Evolutionary conservation across 192 early-diverging fungal species (phyloP), one percentile per base, ranked within the genome.

Genomic region (Rhizoclosmatium sp.): DNA sequence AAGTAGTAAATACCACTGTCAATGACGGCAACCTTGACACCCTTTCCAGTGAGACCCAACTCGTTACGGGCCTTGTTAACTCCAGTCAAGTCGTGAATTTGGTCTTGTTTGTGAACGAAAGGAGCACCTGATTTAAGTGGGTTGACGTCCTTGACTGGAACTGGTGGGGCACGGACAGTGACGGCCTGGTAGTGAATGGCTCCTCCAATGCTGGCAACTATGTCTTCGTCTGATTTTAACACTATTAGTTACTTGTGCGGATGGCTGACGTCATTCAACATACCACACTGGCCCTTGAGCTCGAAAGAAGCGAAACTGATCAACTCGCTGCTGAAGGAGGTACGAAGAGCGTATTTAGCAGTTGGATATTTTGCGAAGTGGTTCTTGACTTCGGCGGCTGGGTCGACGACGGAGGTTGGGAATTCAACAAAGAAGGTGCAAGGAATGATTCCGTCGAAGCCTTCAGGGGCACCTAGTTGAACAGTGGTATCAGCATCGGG

Each of bases 1-100:
- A 70, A 78, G 78, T 83, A 89, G 80, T 85, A 84, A 31, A 89
- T 81, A 66, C 88, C 88, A 1, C 85, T 67, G 80, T 89, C 88
- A 49, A 89, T 78, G 45, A 89, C 80, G 47, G 76, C 88, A 51
- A 89, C 82, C 81, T 85, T 85, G 65, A 87, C 76, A 48, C 86
- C 86, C 62, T 86, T 84, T 42, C 86, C 86, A 66, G 78, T 87
- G 46, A 72, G 44, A 12, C 78, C 78, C 45, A 85, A 73, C 51
- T 68, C 46, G 39, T 68, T 45, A 23, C 80, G 77, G 46, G 60
- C 76, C 2, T 74, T 59, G 59, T 69, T 58, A 31, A 87, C 85
- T 70, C 85, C 85, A 10, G 70, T 58, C n/a, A 71, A n/a, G 4
- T 54, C 9, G 39, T 71, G 70, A 21, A 71, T 71, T 10, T 19